Evolutionary conservation across 257 asterid species (phyloP).

Genomic region (Linderniella brevidens): DNA sequence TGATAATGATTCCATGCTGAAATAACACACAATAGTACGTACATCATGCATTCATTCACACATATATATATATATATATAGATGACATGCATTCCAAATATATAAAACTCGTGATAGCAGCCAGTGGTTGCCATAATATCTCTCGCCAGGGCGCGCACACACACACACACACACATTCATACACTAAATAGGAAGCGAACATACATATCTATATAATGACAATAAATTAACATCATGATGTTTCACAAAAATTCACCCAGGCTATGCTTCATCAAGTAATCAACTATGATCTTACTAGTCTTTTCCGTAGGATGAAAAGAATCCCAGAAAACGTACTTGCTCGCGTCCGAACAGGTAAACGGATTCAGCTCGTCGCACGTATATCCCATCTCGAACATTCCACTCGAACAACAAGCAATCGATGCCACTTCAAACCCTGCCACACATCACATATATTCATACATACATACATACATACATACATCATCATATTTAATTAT

Average conservation of each 20-base stretch:
- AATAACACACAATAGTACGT: too few species aligned
- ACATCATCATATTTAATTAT: too few species aligned
- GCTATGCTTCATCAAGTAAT: slow-evolving; percentile 26
- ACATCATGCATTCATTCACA: too few species aligned
- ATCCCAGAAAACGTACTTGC: slow-evolving; percentile 73
- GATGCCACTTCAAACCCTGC: slow-evolving; percentile 65
- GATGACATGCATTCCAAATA: too few species aligned
- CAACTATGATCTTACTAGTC: slow-evolving; percentile 40
- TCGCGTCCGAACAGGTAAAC: slow-evolving; percentile 75
- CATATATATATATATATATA: too few species aligned
- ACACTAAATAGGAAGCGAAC: too few species aligned
- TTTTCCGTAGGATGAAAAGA: slow-evolving; percentile 77
- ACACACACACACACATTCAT: too few species aligned
- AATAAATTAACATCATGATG: not conserved
- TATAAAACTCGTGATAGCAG: too few species aligned
- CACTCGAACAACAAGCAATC: slow-evolving; percentile 73
- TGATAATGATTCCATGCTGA: too few species aligned
- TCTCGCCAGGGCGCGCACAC: too few species aligned
- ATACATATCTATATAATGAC: too few species aligned
- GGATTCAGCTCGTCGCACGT: slow-evolving; percentile 50
- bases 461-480: not conserved
- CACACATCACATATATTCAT: slow-evolving; percentile 9
- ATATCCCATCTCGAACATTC: slow-evolving; percentile 88
- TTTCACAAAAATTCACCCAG: slow-evolving; percentile 23
- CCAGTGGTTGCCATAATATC: too few species aligned